phyloP scores from a whole-genome alignment of 208 protist species.

The Trypanosomatidae sp. region DNA sequence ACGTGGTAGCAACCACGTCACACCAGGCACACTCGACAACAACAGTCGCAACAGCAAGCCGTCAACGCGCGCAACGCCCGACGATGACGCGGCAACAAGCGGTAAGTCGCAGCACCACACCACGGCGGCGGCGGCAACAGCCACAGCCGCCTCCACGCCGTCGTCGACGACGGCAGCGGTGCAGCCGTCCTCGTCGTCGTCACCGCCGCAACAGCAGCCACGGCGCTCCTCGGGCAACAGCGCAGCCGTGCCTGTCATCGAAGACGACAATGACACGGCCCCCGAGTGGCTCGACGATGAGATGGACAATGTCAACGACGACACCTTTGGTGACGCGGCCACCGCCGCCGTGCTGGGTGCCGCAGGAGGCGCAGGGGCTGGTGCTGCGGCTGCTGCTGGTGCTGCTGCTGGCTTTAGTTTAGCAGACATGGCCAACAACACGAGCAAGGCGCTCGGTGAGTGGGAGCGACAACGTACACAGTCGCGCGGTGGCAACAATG shows the following conservation, averaged over 20 bases:
- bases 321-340: constrained; percentile 76
- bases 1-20: neutral
- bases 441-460: constrained; percentile 23
- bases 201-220: no score
- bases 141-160: no score
- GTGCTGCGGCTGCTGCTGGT: no score
- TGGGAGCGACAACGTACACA: no score
- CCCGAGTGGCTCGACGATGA: constrained; percentile 34
- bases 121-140: no score
- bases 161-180: no score
- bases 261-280: constrained; percentile 7
- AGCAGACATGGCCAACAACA: constrained; percentile 48
- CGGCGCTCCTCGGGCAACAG: neutral
- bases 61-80: no score
- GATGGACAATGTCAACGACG: constrained; percentile 59
- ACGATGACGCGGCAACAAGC: no score
- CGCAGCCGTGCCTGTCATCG: neutral
- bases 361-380: no score
- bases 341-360: constrained; percentile 11
- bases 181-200: no score
- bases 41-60: neutral
- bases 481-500: no score
- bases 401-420: constrained; percentile 25
- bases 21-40: neutral
- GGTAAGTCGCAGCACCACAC: no score